Conservation (phyloP, 2,329 filamentous ascomycete genomes). For the Lasiodiplodia gonubiensis region DNA sequence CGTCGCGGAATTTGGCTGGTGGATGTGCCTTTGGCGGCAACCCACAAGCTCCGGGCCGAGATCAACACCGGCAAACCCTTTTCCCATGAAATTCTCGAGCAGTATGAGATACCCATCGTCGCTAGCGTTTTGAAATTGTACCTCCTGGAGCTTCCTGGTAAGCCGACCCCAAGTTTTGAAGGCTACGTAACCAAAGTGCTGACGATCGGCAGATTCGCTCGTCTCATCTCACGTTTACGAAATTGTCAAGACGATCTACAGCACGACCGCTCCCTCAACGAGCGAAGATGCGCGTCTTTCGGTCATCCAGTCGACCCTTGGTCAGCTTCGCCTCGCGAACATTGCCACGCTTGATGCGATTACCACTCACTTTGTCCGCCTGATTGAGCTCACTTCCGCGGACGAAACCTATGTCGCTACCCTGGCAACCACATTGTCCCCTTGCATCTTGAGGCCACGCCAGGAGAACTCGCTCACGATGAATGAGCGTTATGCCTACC, state of each 20-base stretch:
- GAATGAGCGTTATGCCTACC: constrained; percentile 92
- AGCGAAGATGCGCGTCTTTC: constrained; percentile 84
- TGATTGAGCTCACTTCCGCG: constrained; percentile 95
- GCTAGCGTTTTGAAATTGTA: constrained; percentile 93
- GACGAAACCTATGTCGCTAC: constrained; percentile 82
- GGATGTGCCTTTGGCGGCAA: constrained; percentile 83
- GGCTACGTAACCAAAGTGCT: neutral
- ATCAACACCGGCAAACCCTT: constrained; percentile 89
- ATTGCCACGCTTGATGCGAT: constrained; percentile 98
- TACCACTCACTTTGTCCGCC: constrained; percentile 95
- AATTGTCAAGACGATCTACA: constrained; percentile 97
- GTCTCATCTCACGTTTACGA: constrained; percentile 98
- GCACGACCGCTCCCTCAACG: constrained; percentile 67
- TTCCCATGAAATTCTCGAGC: constrained; percentile 75
- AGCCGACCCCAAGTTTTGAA: constrained; percentile 38
- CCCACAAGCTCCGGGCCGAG: constrained; percentile 79
- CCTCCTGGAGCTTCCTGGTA: constrained; percentile 90
- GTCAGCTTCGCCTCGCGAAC: constrained; percentile 91
- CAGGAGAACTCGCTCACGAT: constrained; percentile 88
- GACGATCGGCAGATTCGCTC: constrained; percentile 73
- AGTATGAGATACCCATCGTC: constrained; percentile 93
- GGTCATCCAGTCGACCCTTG: constrained; percentile 93
- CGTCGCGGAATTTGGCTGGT: constrained; percentile 91
- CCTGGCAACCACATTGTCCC: constrained; percentile 76
- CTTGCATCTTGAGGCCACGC: constrained; percentile 86